Evolutionary conservation across 345 rosid genomes (phyloP), one percentile per base, ranked within the genome.

Genomic region (Rhizophora mangle): DNA sequence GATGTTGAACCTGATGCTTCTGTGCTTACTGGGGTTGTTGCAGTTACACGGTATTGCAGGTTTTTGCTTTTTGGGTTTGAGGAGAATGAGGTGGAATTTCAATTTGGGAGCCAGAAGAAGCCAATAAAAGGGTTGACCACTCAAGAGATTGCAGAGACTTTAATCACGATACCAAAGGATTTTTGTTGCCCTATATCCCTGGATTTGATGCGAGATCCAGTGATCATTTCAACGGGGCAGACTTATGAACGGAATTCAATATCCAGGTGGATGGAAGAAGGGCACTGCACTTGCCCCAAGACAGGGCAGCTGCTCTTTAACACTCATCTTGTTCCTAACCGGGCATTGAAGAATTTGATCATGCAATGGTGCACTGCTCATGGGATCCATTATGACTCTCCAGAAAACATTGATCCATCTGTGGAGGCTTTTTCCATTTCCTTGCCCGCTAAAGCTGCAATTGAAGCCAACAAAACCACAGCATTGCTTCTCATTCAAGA

Each of bases 161-260:
- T 90, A 64, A 59, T 81, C 11, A 78, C 92, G 0, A 68, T 92
- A 6, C 98, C 92, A 0, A 92, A 84, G 75, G 98, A 95, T 73
- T 95, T 95, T 71, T 88, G 84, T 65, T 95, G 99, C 65, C 96
- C 98, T 0, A 90, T 92, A 63, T 87, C 96, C 0, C 68, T 87
- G 73, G 99, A 95, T 79, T 72, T 95, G 90, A 95, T 95, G 96
- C 81, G 75, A 26, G 98, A 95, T 84, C 99, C 96, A 0, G 98
- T 92, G 71, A 89, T 89, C 54, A 74, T 92, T 19, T 92, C 97
- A 0, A 92, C 96, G 0, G 96, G 98, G 21, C 99, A 95, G 69
- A 95, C 97, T 2, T 95, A 92, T 63, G 98, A 95, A 54, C 87
- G 96, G 81, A 82, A 84, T 71, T 86, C 96, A 0, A 92, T 95